Conservation (phyloP, 2,329 filamentous ascomycete genomes). For the Coniochaeta ligniaria region DNA sequence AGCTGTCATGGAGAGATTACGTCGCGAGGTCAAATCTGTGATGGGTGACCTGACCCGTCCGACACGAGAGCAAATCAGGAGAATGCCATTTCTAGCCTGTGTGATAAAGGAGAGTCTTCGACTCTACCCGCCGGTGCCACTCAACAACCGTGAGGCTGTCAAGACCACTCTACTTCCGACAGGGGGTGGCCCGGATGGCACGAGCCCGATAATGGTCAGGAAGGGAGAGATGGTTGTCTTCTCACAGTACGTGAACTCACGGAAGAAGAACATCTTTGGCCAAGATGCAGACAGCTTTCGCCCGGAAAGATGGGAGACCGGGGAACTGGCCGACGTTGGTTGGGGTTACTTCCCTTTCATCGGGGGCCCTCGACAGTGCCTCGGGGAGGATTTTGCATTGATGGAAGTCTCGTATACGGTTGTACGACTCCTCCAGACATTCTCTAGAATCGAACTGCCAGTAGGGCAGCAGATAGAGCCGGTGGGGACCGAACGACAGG, state of each 20-base stretch:
- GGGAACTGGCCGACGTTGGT: conserved; percentile 14
- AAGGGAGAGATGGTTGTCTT: conserved; percentile 20
- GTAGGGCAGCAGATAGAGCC: conserved; percentile 8
- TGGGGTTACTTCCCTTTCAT: conserved; percentile 29
- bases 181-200: conserved; percentile 27
- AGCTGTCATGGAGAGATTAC: conserved; percentile 9
- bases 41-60: conserved; percentile 10
- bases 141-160: conserved; percentile 22
- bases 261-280: conserved; percentile 26
- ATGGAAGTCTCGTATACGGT: conserved; percentile 14
- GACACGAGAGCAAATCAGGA: conserved; percentile 11
- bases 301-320: conserved; percentile 29
- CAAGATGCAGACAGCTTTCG: conserved; percentile 25
- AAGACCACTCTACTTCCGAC: conserved; percentile 23
- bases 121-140: conserved; percentile 24
- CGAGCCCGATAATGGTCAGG: conserved; percentile 20
- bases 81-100: conserved; percentile 13
- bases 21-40: conserved; percentile 9
- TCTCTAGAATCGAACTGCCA: conserved; percentile 9
- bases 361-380: conserved; percentile 18
- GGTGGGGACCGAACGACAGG: conserved; percentile 15
- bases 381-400: conserved; percentile 21
- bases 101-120: conserved; percentile 16
- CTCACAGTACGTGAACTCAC: conserved; percentile 21
- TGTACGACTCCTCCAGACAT: conserved; percentile 10